phyloP scores from a whole-genome alignment of 2,329 filamentous ascomycete genomes.

The Orbilia ellipsospora region DNA sequence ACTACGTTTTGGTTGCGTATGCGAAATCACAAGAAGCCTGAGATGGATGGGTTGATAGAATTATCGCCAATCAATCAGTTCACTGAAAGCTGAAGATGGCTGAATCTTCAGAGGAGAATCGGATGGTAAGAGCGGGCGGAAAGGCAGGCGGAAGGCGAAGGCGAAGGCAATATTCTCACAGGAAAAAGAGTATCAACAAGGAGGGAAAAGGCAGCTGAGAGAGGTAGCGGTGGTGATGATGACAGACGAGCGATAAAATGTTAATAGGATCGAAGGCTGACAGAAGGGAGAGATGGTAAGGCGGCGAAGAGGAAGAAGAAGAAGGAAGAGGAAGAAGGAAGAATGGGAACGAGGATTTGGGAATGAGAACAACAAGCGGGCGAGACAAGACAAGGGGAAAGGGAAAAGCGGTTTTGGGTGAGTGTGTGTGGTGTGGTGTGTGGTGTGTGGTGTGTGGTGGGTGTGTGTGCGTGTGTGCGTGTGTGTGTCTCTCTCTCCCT shows the following conservation, averaged over 20 bases:
- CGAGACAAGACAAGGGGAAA: conserved; percentile 3
- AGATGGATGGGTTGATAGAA: too few relatives aligned
- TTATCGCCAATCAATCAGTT: too few relatives aligned
- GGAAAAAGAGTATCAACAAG: background rate
- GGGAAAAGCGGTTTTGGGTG: conserved; percentile 1
- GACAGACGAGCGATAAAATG: background rate
- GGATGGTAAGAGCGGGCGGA: background rate
- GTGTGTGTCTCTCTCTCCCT: too few relatives aligned
- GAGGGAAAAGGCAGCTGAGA: background rate
- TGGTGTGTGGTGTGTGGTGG: too few relatives aligned
- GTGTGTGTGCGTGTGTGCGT: too few relatives aligned
- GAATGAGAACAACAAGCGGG: background rate
- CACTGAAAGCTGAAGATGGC: conserved; percentile 2
- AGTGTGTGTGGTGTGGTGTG: too few relatives aligned
- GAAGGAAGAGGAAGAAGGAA: conserved; percentile 13
- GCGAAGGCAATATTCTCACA: conserved; percentile 21
- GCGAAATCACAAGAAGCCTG: conserved; percentile 25
- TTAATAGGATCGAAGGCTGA: conserved; percentile 17
- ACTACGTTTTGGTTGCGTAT: conserved; percentile 41
- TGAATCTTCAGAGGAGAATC: conserved; percentile 19
- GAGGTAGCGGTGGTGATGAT: background rate
- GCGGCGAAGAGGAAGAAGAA: conserved; percentile 5
- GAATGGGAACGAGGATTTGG: background rate
- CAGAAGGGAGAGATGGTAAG: conserved; percentile 8
- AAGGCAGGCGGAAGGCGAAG: conserved; percentile 17